Evolutionary conservation across 139 green algal genomes (phyloP), one percentile per base, ranked within the genome.

Genomic region (Chlamydomonas asymmetrica): DNA sequence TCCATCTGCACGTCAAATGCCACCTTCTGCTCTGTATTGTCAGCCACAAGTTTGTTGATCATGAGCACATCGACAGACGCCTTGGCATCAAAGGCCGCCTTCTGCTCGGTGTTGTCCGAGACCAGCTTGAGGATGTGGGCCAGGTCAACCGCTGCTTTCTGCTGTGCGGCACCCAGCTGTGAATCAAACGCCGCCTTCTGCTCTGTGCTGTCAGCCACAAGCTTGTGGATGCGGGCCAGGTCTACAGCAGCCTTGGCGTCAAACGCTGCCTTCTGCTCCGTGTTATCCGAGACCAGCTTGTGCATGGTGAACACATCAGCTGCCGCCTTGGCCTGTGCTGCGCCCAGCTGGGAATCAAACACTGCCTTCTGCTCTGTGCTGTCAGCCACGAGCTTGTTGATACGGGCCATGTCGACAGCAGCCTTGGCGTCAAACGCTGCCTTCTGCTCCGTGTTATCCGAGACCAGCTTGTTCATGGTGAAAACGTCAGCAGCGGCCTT

Each of bases 341-440:
- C 48, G 25, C 54, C 69, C 35, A 76, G 49, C 54, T 76, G 69
- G 18, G 34, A 39, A 48, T 80, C 43, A n/a, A 80, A 48, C 61
- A 69, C 35, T 10, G 57, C 57, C 66, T 84, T 80, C 38, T 74
- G 61, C 73, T 78, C 79, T 59, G 39, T 8, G 18, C n/a, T n/a
- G n/a, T n/a, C n/a, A n/a, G n/a, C n/a, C n/a, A n/a, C n/a, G n/a
- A n/a, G n/a, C n/a, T n/a, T n/a, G n/a, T n/a, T n/a, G n/a, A n/a
- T n/a, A n/a, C n/a, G n/a, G n/a, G n/a, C n/a, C n/a, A n/a, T n/a
- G n/a, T n/a, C n/a, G n/a, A n/a, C n/a, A n/a, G n/a, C n/a, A n/a
- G n/a, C n/a, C n/a, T n/a, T n/a, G n/a, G n/a, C n/a, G 13, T 74
- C 67, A 54, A 65, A 74, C 41, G 50, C 67, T 27, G 67, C 67